Percentiles rank a stretch among this genome's conserved stretches.
These are phyloP conservation scores for Imleria badia DNA, from an alignment of 768 basidiomycete species.

Conservation along the genomic window DNA sequence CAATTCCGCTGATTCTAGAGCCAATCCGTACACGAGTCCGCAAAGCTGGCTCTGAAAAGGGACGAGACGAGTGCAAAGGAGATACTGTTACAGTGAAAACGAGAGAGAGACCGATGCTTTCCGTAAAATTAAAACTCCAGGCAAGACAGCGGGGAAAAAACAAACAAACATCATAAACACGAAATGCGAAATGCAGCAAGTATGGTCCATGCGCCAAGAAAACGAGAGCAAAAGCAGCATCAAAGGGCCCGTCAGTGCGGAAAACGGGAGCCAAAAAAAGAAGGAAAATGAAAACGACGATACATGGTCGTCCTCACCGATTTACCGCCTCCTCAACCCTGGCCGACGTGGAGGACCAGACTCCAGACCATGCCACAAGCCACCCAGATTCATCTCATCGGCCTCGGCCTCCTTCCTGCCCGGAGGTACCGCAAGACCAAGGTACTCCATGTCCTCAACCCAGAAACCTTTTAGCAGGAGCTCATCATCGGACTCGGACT, in stretches of 20 bases:
- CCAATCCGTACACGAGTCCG: no score
- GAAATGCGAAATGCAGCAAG: slow-evolving; percentile 2
- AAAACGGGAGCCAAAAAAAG: not conserved
- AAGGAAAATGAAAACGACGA: not conserved
- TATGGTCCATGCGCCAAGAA: slow-evolving; percentile 7
- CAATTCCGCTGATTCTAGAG: not conserved
- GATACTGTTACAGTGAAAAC: slow-evolving; percentile 2
- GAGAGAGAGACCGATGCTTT: not conserved
- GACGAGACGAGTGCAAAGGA: not conserved
- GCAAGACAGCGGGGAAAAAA: not conserved
- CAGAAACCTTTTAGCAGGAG: slow-evolving; percentile 21
- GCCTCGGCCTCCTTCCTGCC: not conserved
- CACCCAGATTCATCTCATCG: slow-evolving; percentile 34
- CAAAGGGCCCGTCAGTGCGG: not conserved
- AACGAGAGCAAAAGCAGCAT: slow-evolving; percentile 1
- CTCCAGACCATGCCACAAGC: slow-evolving; percentile 9
- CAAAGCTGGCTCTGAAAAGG: no score
- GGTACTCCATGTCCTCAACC: slow-evolving; percentile 22
- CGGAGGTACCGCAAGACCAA: slow-evolving; percentile 14
- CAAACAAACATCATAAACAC: not conserved
- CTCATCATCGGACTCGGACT: slow-evolving; percentile 26
- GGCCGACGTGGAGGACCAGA: slow-evolving; percentile 4
- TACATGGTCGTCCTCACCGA: not conserved
- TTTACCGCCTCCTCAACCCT: slow-evolving; percentile 12
- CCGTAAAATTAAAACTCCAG: not conserved